Evolutionary conservation across 164 flowering plant genomes (phyloP).

Genomic region (Litsea cubeba): DNA sequence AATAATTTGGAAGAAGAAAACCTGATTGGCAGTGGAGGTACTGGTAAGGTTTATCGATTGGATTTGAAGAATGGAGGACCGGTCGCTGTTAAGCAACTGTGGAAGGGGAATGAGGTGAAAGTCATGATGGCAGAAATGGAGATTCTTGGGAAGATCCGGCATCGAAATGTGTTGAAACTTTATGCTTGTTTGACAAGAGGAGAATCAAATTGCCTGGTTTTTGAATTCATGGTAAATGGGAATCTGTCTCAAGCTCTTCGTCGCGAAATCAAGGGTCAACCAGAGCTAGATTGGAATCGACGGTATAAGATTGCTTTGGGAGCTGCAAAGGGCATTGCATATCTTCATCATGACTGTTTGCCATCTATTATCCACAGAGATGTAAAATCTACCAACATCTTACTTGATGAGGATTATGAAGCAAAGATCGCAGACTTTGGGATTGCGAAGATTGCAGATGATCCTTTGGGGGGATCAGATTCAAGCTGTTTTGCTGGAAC

Average conservation of each 20-base stretch:
- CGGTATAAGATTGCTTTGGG: conserved; percentile 78
- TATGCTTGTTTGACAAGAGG: conserved; percentile 63
- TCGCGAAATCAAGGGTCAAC: conserved; percentile 38
- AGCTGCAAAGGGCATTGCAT: conserved; percentile 83
- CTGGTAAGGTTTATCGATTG: conserved; percentile 83
- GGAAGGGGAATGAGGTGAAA: conserved; percentile 57
- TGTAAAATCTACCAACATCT: conserved; percentile 81
- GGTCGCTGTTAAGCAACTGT: conserved; percentile 82
- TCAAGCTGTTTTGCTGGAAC: conserved; percentile 72
- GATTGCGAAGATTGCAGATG: conserved; percentile 54
- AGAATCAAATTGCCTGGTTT: conserved; percentile 62
- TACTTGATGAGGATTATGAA: conserved; percentile 76
- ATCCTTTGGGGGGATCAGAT: conserved; percentile 30
- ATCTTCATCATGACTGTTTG: conserved; percentile 87
- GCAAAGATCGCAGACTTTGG: conserved; percentile 96
- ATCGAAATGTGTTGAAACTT: conserved; percentile 74
- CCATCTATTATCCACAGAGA: conserved; percentile 86
- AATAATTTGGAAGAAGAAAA: conserved; percentile 56
- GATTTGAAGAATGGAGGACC: conserved; percentile 52
- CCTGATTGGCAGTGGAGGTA: conserved; percentile 77
- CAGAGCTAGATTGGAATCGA: conserved; percentile 69
- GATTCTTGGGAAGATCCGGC: conserved; percentile 75
- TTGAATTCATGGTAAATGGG: conserved; percentile 85
- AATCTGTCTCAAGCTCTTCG: conserved; percentile 69
- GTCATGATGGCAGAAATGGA: conserved; percentile 68